Evolutionary conservation across 2,329 filamentous ascomycete species (phyloP).

Genomic region (Pezicula radicicola): DNA sequence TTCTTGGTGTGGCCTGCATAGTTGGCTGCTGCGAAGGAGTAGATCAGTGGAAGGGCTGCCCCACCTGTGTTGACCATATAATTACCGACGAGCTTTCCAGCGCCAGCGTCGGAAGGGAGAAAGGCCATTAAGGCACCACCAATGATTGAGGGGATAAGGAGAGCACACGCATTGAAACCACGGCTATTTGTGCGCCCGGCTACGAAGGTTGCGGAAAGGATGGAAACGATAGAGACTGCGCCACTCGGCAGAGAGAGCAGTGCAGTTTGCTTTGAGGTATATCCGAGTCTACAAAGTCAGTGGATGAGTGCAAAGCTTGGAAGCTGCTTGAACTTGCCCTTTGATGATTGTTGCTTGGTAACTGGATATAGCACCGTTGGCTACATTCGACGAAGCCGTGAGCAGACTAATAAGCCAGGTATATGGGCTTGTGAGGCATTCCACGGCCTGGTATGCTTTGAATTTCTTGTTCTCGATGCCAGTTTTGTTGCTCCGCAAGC

Average conservation of each 20-base stretch:
- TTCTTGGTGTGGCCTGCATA: constrained; percentile 45
- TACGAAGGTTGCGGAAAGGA: constrained; percentile 35
- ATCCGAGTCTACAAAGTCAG: constrained; percentile 32
- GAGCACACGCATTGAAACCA: constrained; percentile 37
- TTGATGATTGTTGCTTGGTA: constrained; percentile 40
- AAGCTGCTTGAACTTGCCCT: background rate
- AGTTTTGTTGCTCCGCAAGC: constrained; percentile 41
- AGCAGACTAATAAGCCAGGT: constrained; percentile 36
- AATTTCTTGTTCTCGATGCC: constrained; percentile 28
- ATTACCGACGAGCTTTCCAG: constrained; percentile 38
- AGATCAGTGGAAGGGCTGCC: constrained; percentile 39
- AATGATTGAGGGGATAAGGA: constrained; percentile 43
- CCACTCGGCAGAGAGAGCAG: constrained; percentile 41
- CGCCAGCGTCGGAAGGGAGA: constrained; percentile 33
- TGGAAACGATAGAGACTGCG: constrained; percentile 36
- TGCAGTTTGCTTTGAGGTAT: constrained; percentile 37
- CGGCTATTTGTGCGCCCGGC: constrained; percentile 36
- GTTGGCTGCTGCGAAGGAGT: constrained; percentile 12
- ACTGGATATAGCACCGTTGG: constrained; percentile 31
- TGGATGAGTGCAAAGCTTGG: background rate
- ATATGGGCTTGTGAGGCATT: constrained; percentile 30
- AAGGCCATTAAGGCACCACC: constrained; percentile 40
- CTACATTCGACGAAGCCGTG: constrained; percentile 30
- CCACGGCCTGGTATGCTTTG: constrained; percentile 32
- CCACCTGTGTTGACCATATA: constrained; percentile 43